Conservation (phyloP, 2,329 filamentous ascomycete genomes). For the Microascus cirrosus region DNA sequence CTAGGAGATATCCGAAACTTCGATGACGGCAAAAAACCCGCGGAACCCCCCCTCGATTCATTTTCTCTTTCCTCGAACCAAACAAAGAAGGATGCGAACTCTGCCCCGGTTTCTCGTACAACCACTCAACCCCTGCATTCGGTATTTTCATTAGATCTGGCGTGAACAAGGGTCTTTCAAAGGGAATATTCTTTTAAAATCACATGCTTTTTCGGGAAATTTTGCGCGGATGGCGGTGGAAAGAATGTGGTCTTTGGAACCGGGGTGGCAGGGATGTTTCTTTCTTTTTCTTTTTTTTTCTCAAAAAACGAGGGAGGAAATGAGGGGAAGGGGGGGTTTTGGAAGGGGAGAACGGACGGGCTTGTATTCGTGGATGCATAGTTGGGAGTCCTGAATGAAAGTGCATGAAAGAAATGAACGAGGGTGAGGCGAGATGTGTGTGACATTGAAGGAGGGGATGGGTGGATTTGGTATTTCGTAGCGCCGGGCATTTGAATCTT, state of each 20-base stretch:
- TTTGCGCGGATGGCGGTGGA: slow-evolving; percentile 1
- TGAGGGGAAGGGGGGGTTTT: background rate
- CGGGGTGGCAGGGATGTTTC: background rate
- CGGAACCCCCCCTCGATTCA: too few relatives aligned
- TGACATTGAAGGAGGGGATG: too few relatives aligned
- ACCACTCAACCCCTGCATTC: background rate
- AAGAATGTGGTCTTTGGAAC: background rate
- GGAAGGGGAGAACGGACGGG: background rate
- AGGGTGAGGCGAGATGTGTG: background rate
- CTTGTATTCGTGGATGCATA: background rate
- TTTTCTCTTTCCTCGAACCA: background rate
- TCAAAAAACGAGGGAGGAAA: too few relatives aligned
- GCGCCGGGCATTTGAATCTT: too few relatives aligned
- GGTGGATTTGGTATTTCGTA: too few relatives aligned
- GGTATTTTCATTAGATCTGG: slow-evolving; percentile 6
- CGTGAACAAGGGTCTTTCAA: slow-evolving; percentile 1
- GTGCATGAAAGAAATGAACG: background rate
- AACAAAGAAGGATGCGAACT: background rate
- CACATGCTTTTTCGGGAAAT: background rate
- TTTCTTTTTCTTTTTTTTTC: too few relatives aligned
- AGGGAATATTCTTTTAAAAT: slow-evolving; percentile 1
- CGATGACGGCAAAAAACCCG: too few relatives aligned
- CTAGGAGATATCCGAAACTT: background rate
- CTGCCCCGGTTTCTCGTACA: background rate
- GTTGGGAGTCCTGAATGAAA: background rate